Conservation (phyloP, 2,329 filamentous ascomycete species). For the Pseudonectria buxi region DNA sequence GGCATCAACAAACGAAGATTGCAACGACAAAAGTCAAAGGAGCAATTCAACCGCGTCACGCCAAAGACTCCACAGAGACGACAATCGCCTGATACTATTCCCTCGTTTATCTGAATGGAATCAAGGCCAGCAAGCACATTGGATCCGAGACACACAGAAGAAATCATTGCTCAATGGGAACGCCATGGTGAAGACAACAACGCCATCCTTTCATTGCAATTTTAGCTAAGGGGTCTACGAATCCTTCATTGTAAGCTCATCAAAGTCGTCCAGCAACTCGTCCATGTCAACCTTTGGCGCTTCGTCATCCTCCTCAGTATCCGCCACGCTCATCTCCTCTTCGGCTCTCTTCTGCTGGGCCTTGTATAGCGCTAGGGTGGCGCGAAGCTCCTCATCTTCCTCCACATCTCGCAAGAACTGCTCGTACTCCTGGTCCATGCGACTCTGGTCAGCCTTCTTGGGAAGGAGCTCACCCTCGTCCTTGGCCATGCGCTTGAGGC, state of each 20-base stretch:
- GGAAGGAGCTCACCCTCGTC: constrained; percentile 84
- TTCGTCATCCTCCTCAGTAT: constrained; percentile 58
- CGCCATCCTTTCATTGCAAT: constrained; percentile 19
- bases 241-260: constrained; percentile 56
- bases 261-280: constrained; percentile 85
- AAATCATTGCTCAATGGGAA: neutral
- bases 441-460: constrained; percentile 80
- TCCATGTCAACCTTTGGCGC: constrained; percentile 69
- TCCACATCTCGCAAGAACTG: constrained; percentile 96
- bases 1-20: constrained; percentile 26
- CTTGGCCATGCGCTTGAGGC: constrained; percentile 84
- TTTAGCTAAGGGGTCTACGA: constrained; percentile 28
- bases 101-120: constrained; percentile 27
- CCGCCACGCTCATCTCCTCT: constrained; percentile 63
- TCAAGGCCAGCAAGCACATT: neutral
- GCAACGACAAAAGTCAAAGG: constrained; percentile 25
- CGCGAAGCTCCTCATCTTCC: constrained; percentile 82
- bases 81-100: constrained; percentile 26
- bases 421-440: constrained; percentile 90
- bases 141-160: neutral
- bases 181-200: constrained; percentile 5
- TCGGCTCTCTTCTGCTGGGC: constrained; percentile 45
- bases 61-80: constrained; percentile 11
- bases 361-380: constrained; percentile 83
- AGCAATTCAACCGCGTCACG: constrained; percentile 18